A percentile compares a stretch with the other conserved stretches of the same genome.
These are phyloP conservation scores for Climacium dendroides DNA, from an alignment of 225 moss, liverwort and hornwort species.

Conservation along the genomic window DNA sequence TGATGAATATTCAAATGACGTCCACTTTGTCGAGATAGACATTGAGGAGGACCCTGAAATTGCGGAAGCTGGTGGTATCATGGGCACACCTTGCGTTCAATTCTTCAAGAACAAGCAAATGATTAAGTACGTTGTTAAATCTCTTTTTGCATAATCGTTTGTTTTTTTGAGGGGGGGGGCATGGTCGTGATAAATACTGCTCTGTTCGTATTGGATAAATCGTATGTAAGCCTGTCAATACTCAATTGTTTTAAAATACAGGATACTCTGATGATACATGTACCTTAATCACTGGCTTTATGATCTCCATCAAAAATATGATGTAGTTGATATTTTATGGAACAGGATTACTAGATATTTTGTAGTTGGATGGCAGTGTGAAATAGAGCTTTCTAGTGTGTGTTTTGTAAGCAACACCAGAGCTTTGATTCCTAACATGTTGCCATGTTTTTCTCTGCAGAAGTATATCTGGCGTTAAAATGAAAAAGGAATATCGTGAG, in stretches of 20 bases:
- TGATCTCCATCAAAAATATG: background rate
- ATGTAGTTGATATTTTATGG: background rate
- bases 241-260: background rate
- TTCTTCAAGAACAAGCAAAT: conserved; percentile 85
- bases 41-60: conserved; percentile 99
- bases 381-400: background rate
- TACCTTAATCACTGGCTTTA: background rate
- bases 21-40: conserved; percentile 92
- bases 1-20: conserved; percentile 63
- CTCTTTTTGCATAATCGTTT: too few species aligned
- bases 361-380: background rate
- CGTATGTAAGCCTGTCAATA: background rate
- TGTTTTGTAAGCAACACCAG: background rate
- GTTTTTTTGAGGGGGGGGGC: background rate
- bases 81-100: conserved; percentile 93
- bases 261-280: background rate
- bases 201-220: background rate
- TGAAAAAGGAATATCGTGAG: conserved; percentile 94
- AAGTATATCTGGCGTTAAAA: conserved; percentile 81
- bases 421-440: background rate
- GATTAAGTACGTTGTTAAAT: background rate
- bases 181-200: background rate
- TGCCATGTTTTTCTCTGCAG: conserved; percentile 8
- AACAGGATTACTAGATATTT: background rate
- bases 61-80: conserved; percentile 92